Conservation (phyloP, 2,329 filamentous ascomycete genomes). For the Epichloe amarillans region DNA sequence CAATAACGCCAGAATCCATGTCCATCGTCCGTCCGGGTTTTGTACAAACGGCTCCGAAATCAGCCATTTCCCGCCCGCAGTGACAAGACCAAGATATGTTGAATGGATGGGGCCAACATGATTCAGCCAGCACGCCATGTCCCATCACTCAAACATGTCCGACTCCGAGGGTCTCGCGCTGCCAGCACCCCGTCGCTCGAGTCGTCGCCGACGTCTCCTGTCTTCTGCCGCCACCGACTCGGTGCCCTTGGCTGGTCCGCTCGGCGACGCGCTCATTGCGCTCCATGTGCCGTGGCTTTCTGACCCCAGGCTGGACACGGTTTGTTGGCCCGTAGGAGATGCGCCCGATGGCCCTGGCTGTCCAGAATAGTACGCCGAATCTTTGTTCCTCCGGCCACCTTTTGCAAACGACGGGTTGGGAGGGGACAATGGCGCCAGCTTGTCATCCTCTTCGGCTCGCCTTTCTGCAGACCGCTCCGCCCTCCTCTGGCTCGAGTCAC, state of each 20-base stretch:
- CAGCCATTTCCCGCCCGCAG: background rate
- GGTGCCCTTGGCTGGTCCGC: constrained; percentile 22
- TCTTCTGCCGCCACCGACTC: constrained; percentile 32
- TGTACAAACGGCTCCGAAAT: background rate
- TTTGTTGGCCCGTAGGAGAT: constrained; percentile 23
- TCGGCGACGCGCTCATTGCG: constrained; percentile 34
- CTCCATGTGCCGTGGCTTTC: constrained; percentile 42
- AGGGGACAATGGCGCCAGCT: constrained; percentile 35
- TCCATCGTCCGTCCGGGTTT: background rate
- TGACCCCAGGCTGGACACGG: constrained; percentile 35
- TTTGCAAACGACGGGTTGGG: constrained; percentile 44
- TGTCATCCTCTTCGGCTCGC: constrained; percentile 24
- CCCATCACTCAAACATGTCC: constrained; percentile 25
- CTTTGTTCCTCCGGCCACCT: constrained; percentile 36
- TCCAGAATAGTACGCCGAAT: constrained; percentile 51
- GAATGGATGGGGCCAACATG: background rate
- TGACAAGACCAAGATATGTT: no score
- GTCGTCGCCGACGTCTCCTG: constrained; percentile 38
- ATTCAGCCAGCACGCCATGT: background rate
- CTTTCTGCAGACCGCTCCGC: constrained; percentile 35
- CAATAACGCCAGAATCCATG: background rate
- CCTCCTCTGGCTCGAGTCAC: constrained; percentile 35
- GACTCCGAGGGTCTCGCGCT: constrained; percentile 19
- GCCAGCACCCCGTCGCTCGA: constrained; percentile 36
- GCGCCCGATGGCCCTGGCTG: constrained; percentile 30